Evolutionary conservation across 139 green algal species (phyloP).

Genomic region (Chlorella sorokiniana): DNA sequence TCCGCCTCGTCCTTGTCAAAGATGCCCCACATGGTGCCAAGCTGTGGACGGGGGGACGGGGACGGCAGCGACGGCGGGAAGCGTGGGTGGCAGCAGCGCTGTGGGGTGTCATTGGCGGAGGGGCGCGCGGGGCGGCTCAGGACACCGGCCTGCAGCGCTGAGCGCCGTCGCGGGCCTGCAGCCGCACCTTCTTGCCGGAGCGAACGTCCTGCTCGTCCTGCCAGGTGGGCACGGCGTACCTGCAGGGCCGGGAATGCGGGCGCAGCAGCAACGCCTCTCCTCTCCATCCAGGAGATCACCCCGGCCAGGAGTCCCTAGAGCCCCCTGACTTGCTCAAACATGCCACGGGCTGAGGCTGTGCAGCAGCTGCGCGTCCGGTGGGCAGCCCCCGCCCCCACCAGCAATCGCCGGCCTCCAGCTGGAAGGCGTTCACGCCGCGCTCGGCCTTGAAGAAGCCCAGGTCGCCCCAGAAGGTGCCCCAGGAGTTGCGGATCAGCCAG

Average conservation of each 20-base stretch:
- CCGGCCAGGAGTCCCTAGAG: too few relatives aligned
- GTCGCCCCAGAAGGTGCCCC: constrained; percentile 69
- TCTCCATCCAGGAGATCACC: neutral
- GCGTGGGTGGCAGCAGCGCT: neutral
- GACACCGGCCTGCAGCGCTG: too few relatives aligned
- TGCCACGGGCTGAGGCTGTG: too few relatives aligned
- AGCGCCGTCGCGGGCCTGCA: neutral
- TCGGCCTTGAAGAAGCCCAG: constrained; percentile 61
- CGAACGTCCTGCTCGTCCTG: constrained; percentile 51
- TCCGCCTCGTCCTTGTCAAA: constrained; percentile 32
- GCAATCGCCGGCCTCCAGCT: constrained; percentile 61
- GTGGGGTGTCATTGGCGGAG: neutral
- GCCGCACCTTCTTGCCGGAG: constrained; percentile 36
- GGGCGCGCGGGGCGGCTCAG: too few relatives aligned
- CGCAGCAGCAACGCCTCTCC: neutral
- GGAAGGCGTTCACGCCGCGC: constrained; percentile 55
- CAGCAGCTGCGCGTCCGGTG: neutral
- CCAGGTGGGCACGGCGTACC: constrained; percentile 40
- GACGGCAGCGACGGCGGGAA: too few relatives aligned
- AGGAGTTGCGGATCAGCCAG: constrained; percentile 63
- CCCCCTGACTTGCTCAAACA: too few relatives aligned
- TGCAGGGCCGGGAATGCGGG: neutral
- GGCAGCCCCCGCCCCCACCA: constrained; percentile 40
- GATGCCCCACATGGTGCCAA: constrained; percentile 53
- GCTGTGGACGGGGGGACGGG: neutral